Evolutionary conservation across 2,329 filamentous ascomycete genomes (phyloP).

Genomic region (Canariomyces notabilis): DNA sequence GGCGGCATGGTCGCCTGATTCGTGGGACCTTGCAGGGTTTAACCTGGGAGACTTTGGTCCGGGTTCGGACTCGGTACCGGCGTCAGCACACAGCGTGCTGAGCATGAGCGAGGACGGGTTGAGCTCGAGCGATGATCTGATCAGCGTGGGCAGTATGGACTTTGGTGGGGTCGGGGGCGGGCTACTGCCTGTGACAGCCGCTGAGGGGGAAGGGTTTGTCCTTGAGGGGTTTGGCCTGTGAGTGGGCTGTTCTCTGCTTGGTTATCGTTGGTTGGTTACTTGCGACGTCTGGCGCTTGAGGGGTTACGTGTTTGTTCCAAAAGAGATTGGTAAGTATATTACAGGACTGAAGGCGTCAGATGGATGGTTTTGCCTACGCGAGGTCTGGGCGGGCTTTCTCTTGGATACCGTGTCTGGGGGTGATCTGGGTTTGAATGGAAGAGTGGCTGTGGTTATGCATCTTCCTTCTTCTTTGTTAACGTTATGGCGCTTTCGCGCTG

Average conservation of each 20-base stretch:
- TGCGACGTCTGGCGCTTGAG: too few relatives aligned
- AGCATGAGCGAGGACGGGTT: slow-evolving; percentile 56
- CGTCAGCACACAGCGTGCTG: slow-evolving; percentile 47
- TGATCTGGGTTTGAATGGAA: too few relatives aligned
- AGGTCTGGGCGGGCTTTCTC: too few relatives aligned
- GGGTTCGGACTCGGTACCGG: slow-evolving; percentile 28
- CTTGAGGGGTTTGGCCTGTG: slow-evolving; percentile 37
- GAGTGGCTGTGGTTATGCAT: too few relatives aligned
- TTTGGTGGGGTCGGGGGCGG: slow-evolving; percentile 32
- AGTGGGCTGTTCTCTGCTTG: too few relatives aligned
- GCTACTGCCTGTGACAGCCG: slow-evolving; percentile 20
- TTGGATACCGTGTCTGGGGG: too few relatives aligned
- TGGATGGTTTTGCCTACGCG: too few relatives aligned
- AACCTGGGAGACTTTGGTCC: slow-evolving; percentile 45
- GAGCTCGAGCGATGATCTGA: slow-evolving; percentile 50
- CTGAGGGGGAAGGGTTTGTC: slow-evolving; percentile 22
- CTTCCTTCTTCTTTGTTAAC: too few relatives aligned
- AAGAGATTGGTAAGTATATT: too few relatives aligned
- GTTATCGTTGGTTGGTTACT: too few relatives aligned
- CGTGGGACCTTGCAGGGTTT: slow-evolving; percentile 51
- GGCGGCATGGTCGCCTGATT: slow-evolving; percentile 44
- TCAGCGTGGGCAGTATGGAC: slow-evolving; percentile 41
- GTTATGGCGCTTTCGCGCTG: too few relatives aligned
- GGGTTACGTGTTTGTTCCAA: neutral
- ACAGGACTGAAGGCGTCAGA: too few relatives aligned